A percentile compares a stretch with the other conserved stretches of the same genome.
phyloP scores from a whole-genome alignment of 306 rosid genomes.

The Cajanus cajan region DNA sequence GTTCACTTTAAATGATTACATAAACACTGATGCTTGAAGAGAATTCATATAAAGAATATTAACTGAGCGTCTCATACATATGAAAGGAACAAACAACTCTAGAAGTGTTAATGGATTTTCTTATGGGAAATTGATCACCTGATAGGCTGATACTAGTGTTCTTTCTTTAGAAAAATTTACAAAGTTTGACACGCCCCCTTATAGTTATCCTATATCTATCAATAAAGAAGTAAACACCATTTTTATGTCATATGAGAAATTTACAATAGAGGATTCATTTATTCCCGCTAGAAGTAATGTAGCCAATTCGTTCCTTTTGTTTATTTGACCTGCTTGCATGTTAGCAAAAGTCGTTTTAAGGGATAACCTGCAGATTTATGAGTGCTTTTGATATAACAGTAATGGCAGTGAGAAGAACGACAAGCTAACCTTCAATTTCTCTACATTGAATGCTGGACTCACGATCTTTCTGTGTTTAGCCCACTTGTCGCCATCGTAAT shows the following conservation, averaged over 20 bases:
- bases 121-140: not conserved
- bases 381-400: not conserved
- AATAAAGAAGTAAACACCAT: not conserved
- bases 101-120: not conserved
- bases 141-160: not conserved
- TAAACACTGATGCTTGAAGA: not conserved
- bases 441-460: constrained; percentile 40
- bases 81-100: not conserved
- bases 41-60: not conserved
- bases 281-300: not conserved
- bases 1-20: not conserved
- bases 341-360: not conserved
- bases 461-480: constrained; percentile 45
- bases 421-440: constrained; percentile 37
- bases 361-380: too few species aligned
- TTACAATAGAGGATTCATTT: not conserved
- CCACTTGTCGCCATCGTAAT: constrained; percentile 46
- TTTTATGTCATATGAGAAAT: not conserved
- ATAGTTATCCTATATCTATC: not conserved
- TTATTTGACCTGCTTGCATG: not conserved
- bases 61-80: not conserved
- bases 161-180: not conserved
- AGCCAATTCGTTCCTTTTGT: not conserved
- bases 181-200: not conserved
- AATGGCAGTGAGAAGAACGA: not conserved